Conservation (phyloP, 2,329 filamentous ascomycete species). For the Tolypocladium ophioglossoides region DNA sequence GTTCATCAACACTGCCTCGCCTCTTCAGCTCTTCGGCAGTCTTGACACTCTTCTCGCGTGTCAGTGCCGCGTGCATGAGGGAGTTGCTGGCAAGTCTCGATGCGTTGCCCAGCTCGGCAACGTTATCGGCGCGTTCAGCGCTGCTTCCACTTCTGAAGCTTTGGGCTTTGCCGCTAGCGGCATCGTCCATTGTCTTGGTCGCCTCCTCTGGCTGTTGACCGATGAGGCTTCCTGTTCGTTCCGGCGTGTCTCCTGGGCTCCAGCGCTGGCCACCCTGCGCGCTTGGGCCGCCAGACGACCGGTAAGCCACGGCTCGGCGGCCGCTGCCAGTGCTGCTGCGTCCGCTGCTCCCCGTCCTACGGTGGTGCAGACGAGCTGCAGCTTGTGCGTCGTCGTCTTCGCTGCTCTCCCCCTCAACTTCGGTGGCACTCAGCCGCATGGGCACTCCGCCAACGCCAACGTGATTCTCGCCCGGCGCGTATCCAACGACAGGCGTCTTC, state of each 20-base stretch:
- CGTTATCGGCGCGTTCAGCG: constrained; percentile 48
- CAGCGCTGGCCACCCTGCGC: constrained; percentile 31
- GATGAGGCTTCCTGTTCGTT: constrained; percentile 42
- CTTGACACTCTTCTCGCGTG: constrained; percentile 55
- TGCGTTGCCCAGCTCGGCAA: constrained; percentile 42
- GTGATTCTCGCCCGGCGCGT: constrained; percentile 66
- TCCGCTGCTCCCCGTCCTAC: constrained; percentile 64
- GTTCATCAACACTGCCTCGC: constrained; percentile 74
- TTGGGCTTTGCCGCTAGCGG: constrained; percentile 34
- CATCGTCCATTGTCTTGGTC: constrained; percentile 22
- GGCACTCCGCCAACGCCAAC: constrained; percentile 72
- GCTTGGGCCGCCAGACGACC: constrained; percentile 36
- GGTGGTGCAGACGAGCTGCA: constrained; percentile 47
- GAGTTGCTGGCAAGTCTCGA: constrained; percentile 48
- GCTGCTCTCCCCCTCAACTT: constrained; percentile 81
- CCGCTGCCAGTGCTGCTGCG: constrained; percentile 55
- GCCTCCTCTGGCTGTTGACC: constrained; percentile 26
- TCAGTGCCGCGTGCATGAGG: constrained; percentile 43
- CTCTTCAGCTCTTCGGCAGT: constrained; percentile 62
- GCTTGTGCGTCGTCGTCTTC: constrained; percentile 55
- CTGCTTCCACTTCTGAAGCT: constrained; percentile 47
- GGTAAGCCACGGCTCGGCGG: constrained; percentile 36
- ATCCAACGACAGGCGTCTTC: constrained; percentile 68
- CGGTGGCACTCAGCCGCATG: constrained; percentile 84
- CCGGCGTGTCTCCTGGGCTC: constrained; percentile 46